Evolutionary conservation across 148 eudicot species (phyloP).

Genomic region (Rhododendron kiyosumense): DNA sequence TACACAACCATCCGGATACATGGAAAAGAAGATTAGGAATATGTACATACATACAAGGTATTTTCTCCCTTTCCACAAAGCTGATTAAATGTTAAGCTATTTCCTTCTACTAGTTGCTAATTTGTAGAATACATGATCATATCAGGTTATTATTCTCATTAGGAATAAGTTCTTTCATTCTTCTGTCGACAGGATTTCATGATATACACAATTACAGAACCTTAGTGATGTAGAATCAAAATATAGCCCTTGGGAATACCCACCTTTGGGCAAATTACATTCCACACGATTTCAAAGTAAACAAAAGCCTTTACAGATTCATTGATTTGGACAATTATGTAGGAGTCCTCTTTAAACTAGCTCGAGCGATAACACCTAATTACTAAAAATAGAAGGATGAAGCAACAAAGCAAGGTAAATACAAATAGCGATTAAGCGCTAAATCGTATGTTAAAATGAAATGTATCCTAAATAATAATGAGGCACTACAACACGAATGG

Average conservation of each 20-base stretch:
- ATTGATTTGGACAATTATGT: too few species aligned
- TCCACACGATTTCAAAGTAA: not conserved
- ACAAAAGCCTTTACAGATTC: too few species aligned
- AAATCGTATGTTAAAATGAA: too few species aligned
- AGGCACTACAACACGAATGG: too few species aligned
- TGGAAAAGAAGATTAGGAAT: constrained; percentile 84
- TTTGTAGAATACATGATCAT: not conserved
- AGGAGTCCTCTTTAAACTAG: not conserved
- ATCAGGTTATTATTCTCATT: not conserved
- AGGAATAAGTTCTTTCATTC: not conserved
- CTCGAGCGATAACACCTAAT: not conserved
- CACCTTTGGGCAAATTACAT: not conserved
- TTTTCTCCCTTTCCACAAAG: not conserved
- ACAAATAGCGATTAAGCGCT: not conserved
- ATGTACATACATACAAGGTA: constrained; percentile 98
- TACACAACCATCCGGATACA: constrained; percentile 82
- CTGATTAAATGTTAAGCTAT: too few species aligned
- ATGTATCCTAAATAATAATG: too few species aligned
- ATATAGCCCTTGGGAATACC: not conserved
- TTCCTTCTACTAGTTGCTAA: not conserved
- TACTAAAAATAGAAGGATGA: not conserved
- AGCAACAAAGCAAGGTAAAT: not conserved
- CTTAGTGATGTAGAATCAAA: not conserved
- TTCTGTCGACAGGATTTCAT: not conserved
- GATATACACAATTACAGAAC: not conserved